Percentiles rank a stretch among this genome's conserved stretches.
These are phyloP conservation scores for Medicago ruthenica DNA, from an alignment of 306 rosid genomes.

Conservation along the genomic window DNA sequence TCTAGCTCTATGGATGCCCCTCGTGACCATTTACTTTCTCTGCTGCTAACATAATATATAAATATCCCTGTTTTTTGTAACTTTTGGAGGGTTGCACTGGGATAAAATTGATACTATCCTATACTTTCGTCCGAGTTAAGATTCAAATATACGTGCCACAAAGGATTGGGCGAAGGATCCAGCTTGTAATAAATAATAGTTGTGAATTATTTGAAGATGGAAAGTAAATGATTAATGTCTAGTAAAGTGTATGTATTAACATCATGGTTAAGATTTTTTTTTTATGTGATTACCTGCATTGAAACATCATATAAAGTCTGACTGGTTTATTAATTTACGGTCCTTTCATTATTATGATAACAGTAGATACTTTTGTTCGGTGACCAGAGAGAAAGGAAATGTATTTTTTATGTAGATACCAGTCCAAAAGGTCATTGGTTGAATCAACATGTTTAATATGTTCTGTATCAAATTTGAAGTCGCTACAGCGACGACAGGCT, in stretches of 20 bases:
- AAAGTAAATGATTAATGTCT: neutral
- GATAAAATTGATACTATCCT: neutral
- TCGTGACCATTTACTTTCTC: neutral
- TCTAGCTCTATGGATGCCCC: neutral
- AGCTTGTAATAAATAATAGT: neutral
- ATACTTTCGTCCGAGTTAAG: neutral
- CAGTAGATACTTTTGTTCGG: neutral
- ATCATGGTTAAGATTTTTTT: neutral
- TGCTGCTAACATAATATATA: neutral
- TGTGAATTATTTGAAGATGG: constrained; percentile 4
- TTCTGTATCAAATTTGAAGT: neutral
- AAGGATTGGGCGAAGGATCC: neutral
- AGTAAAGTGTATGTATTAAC: neutral
- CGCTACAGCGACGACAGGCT: too few relatives aligned
- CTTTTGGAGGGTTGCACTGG: neutral
- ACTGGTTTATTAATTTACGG: neutral
- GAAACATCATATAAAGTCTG: constrained; percentile 11
- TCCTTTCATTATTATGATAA: neutral
- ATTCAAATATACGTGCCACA: neutral
- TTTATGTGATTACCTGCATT: neutral
- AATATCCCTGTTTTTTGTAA: neutral
- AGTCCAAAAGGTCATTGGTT: neutral
- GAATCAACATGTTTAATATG: neutral
- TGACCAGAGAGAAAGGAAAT: neutral
- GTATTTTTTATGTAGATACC: neutral